Evolutionary conservation across 2,329 filamentous ascomycete species (phyloP), one percentile per base, ranked within the genome.

Genomic region (Intubia oerlemansii): DNA sequence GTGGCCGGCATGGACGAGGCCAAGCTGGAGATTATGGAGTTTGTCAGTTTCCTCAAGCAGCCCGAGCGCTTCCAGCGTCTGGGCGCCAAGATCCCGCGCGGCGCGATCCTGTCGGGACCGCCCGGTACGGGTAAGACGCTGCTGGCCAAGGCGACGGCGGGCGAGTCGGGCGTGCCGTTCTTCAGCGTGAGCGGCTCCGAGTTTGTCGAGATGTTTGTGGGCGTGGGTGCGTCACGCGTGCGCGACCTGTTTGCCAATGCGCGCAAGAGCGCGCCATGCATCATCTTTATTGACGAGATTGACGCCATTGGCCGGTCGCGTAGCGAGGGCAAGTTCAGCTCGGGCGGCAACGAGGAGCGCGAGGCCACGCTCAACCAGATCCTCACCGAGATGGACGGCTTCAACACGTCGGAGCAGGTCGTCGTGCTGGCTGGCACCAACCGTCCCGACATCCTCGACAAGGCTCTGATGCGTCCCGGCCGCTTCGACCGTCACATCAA

Each of bases 171-270:
- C 24, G 88, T 98, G 18, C 88, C 88, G 1, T 98, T 98, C 63
- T 98, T 84, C 64, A 92, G 80, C 44, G 88, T 98, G 42, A 93
- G 82, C 50, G 88, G 88, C 47, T 98, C 88, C 27, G 88, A 98
- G 49, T 98, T 98, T 46, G 85, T 98, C 18, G 88, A 98, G 55
- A 98, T 98, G 85, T 98, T 98, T 47, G 88, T 98, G 29, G 88
- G 88, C 67, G 88, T 98, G 34, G 88, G 88, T 51, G 80, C 88
- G 13, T 95, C 85, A 17, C 70, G 88, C 52, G 88, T 98, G 28
- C 72, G 88, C 42, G 88, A 98, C 50, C 57, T 98, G 29, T 98
- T 98, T 44, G 73, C 81, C 32, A 92, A 80, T 41, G 88, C 88
- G 12, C 71, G 88, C 33, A 95, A 95, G 60, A 91, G 80, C 52